A percentile compares a stretch with the other conserved stretches of the same genome.
Conservation (phyloP, 495 filamentous ascomycete genomes). For the Hypoxylon intermedium region DNA sequence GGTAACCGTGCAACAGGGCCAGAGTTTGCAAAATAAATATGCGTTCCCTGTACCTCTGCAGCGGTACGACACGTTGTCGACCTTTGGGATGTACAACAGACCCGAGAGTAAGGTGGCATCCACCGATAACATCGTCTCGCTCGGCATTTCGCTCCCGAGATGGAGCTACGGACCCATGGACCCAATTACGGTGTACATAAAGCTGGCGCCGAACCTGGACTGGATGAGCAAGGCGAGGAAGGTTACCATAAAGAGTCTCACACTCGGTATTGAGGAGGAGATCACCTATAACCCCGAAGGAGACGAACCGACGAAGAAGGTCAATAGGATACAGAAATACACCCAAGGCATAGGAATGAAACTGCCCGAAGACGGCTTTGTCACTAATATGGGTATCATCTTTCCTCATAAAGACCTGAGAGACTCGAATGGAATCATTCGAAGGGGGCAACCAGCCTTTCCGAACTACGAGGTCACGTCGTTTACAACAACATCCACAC, state of each 20-base stretch:
- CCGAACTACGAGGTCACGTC: constrained; percentile 86
- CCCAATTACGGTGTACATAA: constrained; percentile 94
- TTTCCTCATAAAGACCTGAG: constrained; percentile 91
- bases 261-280: constrained; percentile 93
- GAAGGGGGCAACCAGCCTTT: constrained; percentile 83
- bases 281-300: constrained; percentile 97
- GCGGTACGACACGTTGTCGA: constrained; percentile 94
- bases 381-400: constrained; percentile 87
- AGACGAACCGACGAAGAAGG: constrained; percentile 91
- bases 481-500: constrained; percentile 90
- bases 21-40: constrained; percentile 84
- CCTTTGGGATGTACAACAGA: constrained; percentile 99
- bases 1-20: constrained; percentile 91
- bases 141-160: constrained; percentile 87
- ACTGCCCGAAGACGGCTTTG: constrained; percentile 84
- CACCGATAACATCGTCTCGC: constrained; percentile 87
- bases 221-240: constrained; percentile 88
- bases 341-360: constrained; percentile 81
- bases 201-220: constrained; percentile 87
- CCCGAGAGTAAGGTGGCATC: constrained; percentile 85
- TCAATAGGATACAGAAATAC: constrained; percentile 84
- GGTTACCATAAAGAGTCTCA: constrained; percentile 93
- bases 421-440: constrained; percentile 87
- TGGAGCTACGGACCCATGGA: constrained; percentile 98
- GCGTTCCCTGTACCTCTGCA: constrained; percentile 88